Evolutionary conservation across 345 rosid species (phyloP), one percentile per base, ranked within the genome.

Genomic region (Citropsis articulata): DNA sequence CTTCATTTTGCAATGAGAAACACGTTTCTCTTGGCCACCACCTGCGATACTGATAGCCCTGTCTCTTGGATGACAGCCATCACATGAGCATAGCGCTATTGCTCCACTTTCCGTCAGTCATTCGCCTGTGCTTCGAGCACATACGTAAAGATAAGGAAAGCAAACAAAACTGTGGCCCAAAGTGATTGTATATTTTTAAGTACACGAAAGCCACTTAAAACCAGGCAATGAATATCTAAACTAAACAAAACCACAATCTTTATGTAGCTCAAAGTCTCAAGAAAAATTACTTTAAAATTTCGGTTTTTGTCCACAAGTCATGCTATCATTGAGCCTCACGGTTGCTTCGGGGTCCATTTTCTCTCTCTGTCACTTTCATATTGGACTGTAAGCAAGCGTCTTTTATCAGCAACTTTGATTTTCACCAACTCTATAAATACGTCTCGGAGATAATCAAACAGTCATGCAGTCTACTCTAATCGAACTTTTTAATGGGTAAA

Each of bases 401-500:
- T 25, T 30, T 30, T 4, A 19, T 18, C 13, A 42, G 45, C 71
- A 45, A 50, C 56, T 70, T 70, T 55, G 72, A 4, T 0, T 22
- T 38, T 56, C 63, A 19, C 27, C 2, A 28, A 6, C 27, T 21
- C 7, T 65, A 65, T 63, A 50, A 65, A 50, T 75, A 1, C 63
- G 33, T 16, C 69, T 10, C 31, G 31, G 14, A 14, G 35, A 66
- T 9, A 27, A 28, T 28, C 5, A 75, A 50, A 24, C 53, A 24
- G 77, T 62, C 21, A 59, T 13, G 5, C 25, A n/a, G 8, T 72
- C 27, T 21, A 38, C 4, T 25, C 21, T 60, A 19, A 42, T 42
- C 75, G 21, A 21, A 50, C 64, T 40, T 62, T 66, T 80, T 63
- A 86, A 35, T 86, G 91, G 86, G 79, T 7, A 81, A 71, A 64